These are phyloP conservation scores for Celoporthe dispersa DNA, from an alignment of 2,329 filamentous ascomycete species.

Conservation along the genomic window DNA sequence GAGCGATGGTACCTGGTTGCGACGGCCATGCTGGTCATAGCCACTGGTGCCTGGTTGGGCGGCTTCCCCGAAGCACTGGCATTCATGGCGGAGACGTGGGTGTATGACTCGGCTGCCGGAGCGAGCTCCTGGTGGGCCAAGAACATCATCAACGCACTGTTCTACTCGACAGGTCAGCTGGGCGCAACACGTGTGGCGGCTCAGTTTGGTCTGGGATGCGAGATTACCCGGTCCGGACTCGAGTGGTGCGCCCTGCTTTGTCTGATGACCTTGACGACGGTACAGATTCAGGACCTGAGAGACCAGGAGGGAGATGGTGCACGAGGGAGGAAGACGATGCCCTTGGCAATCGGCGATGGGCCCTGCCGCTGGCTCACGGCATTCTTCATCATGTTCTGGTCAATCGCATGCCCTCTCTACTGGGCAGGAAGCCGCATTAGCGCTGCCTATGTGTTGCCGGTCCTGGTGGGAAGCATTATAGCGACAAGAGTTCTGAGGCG, in stretches of 20 bases:
- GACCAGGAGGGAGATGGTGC: conserved; percentile 35
- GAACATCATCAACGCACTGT: conserved; percentile 39
- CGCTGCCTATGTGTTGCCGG: background rate
- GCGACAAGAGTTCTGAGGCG: background rate
- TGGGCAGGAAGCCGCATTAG: conserved; percentile 2
- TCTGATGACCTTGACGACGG: conserved; percentile 31
- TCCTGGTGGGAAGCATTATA: background rate
- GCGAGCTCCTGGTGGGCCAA: conserved; percentile 36
- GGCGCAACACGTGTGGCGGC: conserved; percentile 31
- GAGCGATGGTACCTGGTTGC: conserved; percentile 18
- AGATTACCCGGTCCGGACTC: background rate
- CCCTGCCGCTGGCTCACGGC: conserved; percentile 12
- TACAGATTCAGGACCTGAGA: conserved; percentile 36
- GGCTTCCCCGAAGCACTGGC: conserved; percentile 28
- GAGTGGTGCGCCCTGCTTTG: conserved; percentile 31
- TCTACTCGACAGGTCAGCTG: conserved; percentile 37
- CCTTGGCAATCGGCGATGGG: conserved; percentile 26
- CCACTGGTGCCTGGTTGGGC: conserved; percentile 30
- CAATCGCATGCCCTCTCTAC: background rate
- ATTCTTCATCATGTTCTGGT: conserved; percentile 10
- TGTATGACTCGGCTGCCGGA: conserved; percentile 38
- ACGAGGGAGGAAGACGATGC: conserved; percentile 32
- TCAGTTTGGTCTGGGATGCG: background rate
- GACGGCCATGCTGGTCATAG: conserved; percentile 11
- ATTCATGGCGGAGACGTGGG: conserved; percentile 33